Base-by-base conservation (phyloP, 2,329 filamentous ascomycete genomes). In the Talaromyces sp. region DNA sequence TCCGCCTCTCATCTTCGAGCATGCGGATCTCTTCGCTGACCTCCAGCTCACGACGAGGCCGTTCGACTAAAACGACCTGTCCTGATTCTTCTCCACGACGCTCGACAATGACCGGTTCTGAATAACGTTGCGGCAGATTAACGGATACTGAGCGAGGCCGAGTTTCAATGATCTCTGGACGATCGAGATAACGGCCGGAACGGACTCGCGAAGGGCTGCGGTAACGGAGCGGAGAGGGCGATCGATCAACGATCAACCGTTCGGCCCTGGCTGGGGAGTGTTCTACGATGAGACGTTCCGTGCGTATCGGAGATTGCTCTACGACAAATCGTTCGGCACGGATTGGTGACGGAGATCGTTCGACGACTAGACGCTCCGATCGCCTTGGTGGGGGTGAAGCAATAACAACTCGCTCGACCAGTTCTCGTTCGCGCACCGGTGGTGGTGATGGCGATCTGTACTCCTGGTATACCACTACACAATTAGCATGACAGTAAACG, bases 1-100 rank as follows among this genome's bases (percentile, higher is more conserved):
- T 81, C 66, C 83, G 82, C 48, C 83, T 83, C 76, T 92, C 88
- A 6, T 83, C 84, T 78, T 94, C 90, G 1, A 94, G 82, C 1
- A 85, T 84, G 13, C 84, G 85, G 65, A 93, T 92, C 73, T 95
- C 90, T 37, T 87, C 83, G 58, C 87, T 85, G 69, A 95, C 88
- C 10, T 92, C 88, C 19, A 87, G 83, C 48, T 89, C 85, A 7
- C 70, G 79, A 72, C 71, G 78, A 74, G 67, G 81, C 37, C 81
- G 80, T 27, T 83, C 78, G 3, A 84, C 80, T 2, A 85, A 72
- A 47, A 86, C 81, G 11, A 87, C 70, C 0, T 80, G 74, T 16
- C 83, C 81, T 9, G 69, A 69, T 73, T 75, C 68, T 27, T 61
- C 64, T 74, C 70, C 72, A 27, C 72, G 71, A 57, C 74, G 72